Conservation (phyloP, 2,329 filamentous ascomycete species). For the Diaporthe aspalathi region DNA sequence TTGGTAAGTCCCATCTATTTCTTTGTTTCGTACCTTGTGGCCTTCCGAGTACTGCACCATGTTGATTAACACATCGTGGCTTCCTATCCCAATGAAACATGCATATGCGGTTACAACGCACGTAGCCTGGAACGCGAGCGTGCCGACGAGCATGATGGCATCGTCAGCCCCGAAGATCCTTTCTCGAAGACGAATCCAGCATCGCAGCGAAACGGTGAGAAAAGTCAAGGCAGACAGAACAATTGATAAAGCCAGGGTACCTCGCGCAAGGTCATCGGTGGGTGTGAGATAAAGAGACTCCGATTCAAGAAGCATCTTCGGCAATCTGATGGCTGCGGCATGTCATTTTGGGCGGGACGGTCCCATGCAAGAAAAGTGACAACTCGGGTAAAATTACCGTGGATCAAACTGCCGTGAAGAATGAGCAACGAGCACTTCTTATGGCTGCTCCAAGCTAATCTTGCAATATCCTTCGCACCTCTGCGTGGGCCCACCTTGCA, state of each 20-base stretch:
- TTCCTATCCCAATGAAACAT: slow-evolving; percentile 12
- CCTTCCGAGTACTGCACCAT: slow-evolving; percentile 1
- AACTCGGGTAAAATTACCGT: background rate
- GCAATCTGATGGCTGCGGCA: background rate
- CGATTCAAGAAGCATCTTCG: slow-evolving; percentile 8
- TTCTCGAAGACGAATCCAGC: slow-evolving; percentile 17
- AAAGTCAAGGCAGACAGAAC: background rate
- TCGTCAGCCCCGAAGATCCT: slow-evolving; percentile 8
- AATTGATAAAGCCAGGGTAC: background rate
- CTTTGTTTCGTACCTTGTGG: background rate
- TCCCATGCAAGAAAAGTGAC: background rate
- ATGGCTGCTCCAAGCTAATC: background rate
- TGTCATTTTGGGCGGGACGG: background rate
- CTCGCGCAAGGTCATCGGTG: slow-evolving; percentile 9
- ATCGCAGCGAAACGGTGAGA: background rate
- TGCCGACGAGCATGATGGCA: background rate
- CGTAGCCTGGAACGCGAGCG: background rate
- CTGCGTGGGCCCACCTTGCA: background rate
- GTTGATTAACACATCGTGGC: background rate
- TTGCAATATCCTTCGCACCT: background rate
- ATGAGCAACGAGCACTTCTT: slow-evolving; percentile 1
- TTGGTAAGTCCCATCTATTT: background rate
- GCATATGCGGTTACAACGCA: background rate
- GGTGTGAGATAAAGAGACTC: slow-evolving; percentile 1
- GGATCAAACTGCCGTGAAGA: too few relatives aligned